These are phyloP conservation scores for Calocera cornea DNA, from an alignment of 768 basidiomycete species.

Conservation along the genomic window DNA sequence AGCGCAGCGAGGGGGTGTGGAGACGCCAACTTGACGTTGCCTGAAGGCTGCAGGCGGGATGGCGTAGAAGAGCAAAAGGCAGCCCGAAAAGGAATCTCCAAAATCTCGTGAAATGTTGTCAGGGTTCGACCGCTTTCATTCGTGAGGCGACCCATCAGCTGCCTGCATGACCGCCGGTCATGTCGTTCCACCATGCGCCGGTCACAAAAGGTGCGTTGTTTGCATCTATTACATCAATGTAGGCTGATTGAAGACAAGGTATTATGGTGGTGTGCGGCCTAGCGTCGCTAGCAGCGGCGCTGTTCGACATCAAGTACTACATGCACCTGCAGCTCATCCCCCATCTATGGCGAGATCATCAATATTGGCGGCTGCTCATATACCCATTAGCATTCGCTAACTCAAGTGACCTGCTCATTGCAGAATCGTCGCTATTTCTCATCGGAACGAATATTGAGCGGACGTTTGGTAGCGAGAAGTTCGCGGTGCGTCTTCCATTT, in stretches of 20 bases:
- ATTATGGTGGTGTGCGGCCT: constrained; percentile 61
- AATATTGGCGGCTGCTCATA: constrained; percentile 76
- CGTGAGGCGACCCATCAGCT: background rate
- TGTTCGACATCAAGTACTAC: constrained; percentile 82
- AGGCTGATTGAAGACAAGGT: constrained; percentile 31
- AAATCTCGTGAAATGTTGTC: background rate
- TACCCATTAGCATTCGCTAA: constrained; percentile 70
- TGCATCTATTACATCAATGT: background rate
- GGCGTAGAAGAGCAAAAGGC: background rate
- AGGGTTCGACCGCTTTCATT: background rate
- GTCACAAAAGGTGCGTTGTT: constrained; percentile 54
- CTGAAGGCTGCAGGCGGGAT: background rate
- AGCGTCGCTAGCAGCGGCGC: constrained; percentile 55
- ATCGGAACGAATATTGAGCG: constrained; percentile 62
- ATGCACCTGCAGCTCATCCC: constrained; percentile 82
- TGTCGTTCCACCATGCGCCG: constrained; percentile 40
- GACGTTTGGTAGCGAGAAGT: constrained; percentile 76
- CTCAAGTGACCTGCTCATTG: constrained; percentile 74
- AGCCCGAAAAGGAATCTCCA: background rate
- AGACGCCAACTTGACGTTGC: background rate
- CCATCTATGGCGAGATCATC: constrained; percentile 73
- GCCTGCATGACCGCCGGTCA: background rate
- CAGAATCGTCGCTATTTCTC: constrained; percentile 59
- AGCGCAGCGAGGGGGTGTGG: constrained; percentile 32
- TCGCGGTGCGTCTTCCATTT: constrained; percentile 48